Evolutionary conservation across 106 monocot genomes (phyloP), one percentile per base, ranked within the genome.

Genomic region (Dioscorea dumetorum): DNA sequence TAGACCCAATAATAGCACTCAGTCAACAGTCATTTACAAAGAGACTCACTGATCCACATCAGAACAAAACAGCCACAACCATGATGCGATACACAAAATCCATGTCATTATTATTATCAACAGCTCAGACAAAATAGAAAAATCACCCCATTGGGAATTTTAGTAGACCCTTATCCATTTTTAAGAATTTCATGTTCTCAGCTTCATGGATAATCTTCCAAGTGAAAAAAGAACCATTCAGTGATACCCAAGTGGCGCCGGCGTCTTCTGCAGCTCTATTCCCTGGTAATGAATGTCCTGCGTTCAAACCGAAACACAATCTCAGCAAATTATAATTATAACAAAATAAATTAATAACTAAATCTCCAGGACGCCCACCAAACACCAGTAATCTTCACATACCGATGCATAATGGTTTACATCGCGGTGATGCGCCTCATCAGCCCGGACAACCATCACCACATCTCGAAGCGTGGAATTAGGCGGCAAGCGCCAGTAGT

Each of bases 251-350:
- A 85, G 33, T 3, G 81, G 84, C 12, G 84, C 81, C 0, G 84
- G 79, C 11, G 67, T 32, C 5, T 79, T 33, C 56, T 71, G 78
- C 50, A 88, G 79, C 58, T 80, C 48, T 31, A 68, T 69, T 9
- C 88, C 88, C 32, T 84, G 81, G 60, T 60, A 60, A 33, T 82
- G 82, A 16, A 82, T 77, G 32, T 82, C 82, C 82, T 81, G 76
- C 64, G 68, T 23, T 15, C 24, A 21, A 62, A 15, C 24, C 22
- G 24, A 23, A 0, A 50, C 22, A 13, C 35, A 7, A 17, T 16
- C 17, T 18, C 14, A 20, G 4, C 11, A 12, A 24, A 57, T 28
- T 23, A n/a, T n/a, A n/a, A n/a, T n/a, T n/a, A n/a, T n/a, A n/a
- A n/a, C n/a, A n/a, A n/a, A n/a, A n/a, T n/a, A 41, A 49, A 11